Evolutionary conservation across 2,329 filamentous ascomycete species (phyloP).

Genomic region (Dactylellina drechsleri): DNA sequence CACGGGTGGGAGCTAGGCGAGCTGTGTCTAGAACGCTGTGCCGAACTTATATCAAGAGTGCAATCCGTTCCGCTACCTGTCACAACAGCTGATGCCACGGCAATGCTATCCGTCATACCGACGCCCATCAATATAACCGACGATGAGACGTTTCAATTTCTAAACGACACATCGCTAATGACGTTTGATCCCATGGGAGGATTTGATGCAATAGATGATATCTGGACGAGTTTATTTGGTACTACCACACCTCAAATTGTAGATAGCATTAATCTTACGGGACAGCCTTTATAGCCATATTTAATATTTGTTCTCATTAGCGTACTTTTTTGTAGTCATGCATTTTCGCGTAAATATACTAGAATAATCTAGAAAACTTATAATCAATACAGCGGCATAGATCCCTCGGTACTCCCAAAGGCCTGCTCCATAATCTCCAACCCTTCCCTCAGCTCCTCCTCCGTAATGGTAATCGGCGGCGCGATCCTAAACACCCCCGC

Average conservation of each 20-base stretch:
- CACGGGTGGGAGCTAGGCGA: slow-evolving; percentile 47
- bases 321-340: background rate
- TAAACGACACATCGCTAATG: slow-evolving; percentile 44
- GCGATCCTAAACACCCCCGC: slow-evolving; percentile 70
- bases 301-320: background rate
- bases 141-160: slow-evolving; percentile 47
- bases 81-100: background rate
- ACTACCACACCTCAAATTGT: slow-evolving; percentile 17
- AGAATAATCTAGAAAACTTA: background rate
- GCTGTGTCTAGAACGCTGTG: slow-evolving; percentile 44
- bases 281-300: slow-evolving; percentile 18
- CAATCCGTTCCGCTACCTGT: slow-evolving; percentile 19
- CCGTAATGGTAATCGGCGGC: slow-evolving; percentile 70
- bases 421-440: slow-evolving; percentile 69
- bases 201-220: slow-evolving; percentile 53
- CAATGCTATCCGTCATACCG: background rate
- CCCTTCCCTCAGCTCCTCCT: slow-evolving; percentile 66
- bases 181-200: slow-evolving; percentile 50
- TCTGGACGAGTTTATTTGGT: slow-evolving; percentile 53
- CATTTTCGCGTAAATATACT: slow-evolving; percentile 4
- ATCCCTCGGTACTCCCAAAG: slow-evolving; percentile 62
- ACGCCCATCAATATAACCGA: slow-evolving; percentile 15
- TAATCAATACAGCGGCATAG: slow-evolving; percentile 58
- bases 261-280: slow-evolving; percentile 16
- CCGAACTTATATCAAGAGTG: slow-evolving; percentile 45